phyloP scores from a whole-genome alignment of 164 flowering plant species.

The Hamamelis virginiana region DNA sequence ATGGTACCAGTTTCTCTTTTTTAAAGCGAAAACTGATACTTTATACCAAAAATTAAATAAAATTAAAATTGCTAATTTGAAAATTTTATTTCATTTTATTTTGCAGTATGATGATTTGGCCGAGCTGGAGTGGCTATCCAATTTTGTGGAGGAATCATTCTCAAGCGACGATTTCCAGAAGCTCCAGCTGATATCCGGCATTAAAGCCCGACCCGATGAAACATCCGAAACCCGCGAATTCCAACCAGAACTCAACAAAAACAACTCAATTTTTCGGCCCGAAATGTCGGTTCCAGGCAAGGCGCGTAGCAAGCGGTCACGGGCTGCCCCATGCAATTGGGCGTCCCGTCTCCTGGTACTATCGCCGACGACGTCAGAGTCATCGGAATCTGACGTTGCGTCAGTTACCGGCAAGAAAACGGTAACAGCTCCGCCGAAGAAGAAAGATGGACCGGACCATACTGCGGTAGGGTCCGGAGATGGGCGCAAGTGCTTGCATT shows the following conservation, averaged over 20 bases:
- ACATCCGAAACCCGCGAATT: slow-evolving; percentile 22
- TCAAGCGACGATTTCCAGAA: slow-evolving; percentile 61
- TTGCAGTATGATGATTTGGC: slow-evolving; percentile 60
- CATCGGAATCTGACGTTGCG: slow-evolving; percentile 24
- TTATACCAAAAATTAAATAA: neutral
- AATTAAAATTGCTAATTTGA: too few relatives aligned
- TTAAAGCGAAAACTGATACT: neutral
- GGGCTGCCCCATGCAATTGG: slow-evolving; percentile 63
- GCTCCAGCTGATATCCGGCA: slow-evolving; percentile 43
- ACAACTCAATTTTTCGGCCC: slow-evolving; percentile 30
- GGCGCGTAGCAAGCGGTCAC: slow-evolving; percentile 67
- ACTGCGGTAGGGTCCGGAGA: slow-evolving; percentile 15
- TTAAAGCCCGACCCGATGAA: slow-evolving; percentile 31
- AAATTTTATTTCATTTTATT: too few relatives aligned
- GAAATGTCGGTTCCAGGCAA: slow-evolving; percentile 50
- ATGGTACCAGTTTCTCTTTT: neutral
- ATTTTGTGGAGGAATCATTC: slow-evolving; percentile 66
- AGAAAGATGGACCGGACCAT: slow-evolving; percentile 15
- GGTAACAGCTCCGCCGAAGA: slow-evolving; percentile 17
- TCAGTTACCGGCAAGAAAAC: slow-evolving; percentile 25
- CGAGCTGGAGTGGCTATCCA: slow-evolving; percentile 71
- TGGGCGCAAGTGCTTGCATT: slow-evolving; percentile 45
- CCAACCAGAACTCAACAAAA: slow-evolving; percentile 20
- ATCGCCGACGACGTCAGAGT: slow-evolving; percentile 20
- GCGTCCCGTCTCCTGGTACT: slow-evolving; percentile 53